Conservation (phyloP, 2,329 filamentous ascomycete genomes). For the Scopulariopsis brevicaulis region DNA sequence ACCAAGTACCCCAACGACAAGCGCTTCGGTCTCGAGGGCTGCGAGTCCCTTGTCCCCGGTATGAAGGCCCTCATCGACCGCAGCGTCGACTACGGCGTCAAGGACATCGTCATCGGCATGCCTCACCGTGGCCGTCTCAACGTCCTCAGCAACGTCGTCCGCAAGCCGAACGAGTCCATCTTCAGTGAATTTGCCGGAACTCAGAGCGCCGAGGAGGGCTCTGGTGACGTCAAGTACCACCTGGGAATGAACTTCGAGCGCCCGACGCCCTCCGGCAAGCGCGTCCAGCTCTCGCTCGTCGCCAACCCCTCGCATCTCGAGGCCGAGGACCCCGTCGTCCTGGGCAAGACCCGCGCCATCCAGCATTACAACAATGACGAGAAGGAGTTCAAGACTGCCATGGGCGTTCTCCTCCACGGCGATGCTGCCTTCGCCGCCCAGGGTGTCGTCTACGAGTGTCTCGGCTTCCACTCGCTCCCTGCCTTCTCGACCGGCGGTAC, state of each 20-base stretch:
- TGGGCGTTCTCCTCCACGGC: conserved; percentile 93
- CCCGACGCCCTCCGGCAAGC: conserved; percentile 94
- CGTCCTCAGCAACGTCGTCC: conserved; percentile 94
- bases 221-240: conserved; percentile 98
- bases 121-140: conserved; percentile 97
- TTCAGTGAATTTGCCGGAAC: conserved; percentile 96
- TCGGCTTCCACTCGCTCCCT: conserved; percentile 92
- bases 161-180: conserved; percentile 98
- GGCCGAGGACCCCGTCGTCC: conserved; percentile 93
- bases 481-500: conserved; percentile 96
- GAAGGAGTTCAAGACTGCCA: conserved; percentile 74
- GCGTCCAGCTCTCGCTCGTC: conserved; percentile 95
- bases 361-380: conserved; percentile 99
- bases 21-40: conserved; percentile 95
- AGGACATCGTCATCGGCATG: conserved; percentile 99
- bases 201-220: conserved; percentile 80
- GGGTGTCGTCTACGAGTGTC: conserved; percentile 95
- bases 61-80: conserved; percentile 99
- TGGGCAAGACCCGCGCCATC: conserved; percentile 95
- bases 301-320: conserved; percentile 98
- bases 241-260: conserved; percentile 99
- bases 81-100: conserved; percentile 95
- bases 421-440: conserved; percentile 95
- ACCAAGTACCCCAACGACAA: conserved; percentile 99
- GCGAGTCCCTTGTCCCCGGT: conserved; percentile 90